These are phyloP conservation scores for Aspergillus udagawae DNA, from an alignment of 2,329 filamentous ascomycete species.

Conservation along the genomic window DNA sequence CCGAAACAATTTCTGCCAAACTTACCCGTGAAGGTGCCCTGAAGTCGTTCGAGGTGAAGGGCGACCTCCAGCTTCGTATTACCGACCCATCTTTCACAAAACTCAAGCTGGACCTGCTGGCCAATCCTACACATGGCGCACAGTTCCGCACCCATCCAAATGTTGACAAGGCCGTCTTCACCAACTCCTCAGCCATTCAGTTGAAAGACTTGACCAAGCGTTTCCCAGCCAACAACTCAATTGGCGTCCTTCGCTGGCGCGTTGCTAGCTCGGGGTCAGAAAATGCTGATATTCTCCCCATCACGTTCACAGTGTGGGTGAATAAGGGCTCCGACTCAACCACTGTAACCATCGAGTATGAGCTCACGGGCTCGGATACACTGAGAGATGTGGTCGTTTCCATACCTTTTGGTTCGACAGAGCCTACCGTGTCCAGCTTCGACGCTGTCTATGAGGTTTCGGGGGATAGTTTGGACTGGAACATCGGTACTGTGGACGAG, in stretches of 20 bases:
- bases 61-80: conserved; percentile 87
- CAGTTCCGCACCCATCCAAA: conserved; percentile 97
- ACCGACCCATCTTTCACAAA: conserved; percentile 85
- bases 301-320: conserved; percentile 97
- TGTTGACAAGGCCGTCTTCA: conserved; percentile 86
- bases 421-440: conserved; percentile 86
- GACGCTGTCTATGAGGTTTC: conserved; percentile 93
- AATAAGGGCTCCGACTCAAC: conserved; percentile 81
- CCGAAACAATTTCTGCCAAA: conserved; percentile 85
- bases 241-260: conserved; percentile 91
- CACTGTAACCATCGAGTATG: conserved; percentile 92
- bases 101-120: conserved; percentile 76
- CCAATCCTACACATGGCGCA: conserved; percentile 73
- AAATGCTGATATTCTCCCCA: conserved; percentile 75
- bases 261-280: conserved; percentile 72
- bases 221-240: conserved; percentile 91
- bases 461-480: conserved; percentile 91
- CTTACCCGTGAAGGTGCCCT: conserved; percentile 83
- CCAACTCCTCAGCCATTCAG: conserved; percentile 76
- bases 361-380: conserved; percentile 74
- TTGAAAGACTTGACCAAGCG: conserved; percentile 82
- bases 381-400: conserved; percentile 81
- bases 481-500: conserved; percentile 78
- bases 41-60: conserved; percentile 82
- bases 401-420: conserved; percentile 80